These are phyloP conservation scores for Macaranga tanarius DNA, from an alignment of 441 rosid species.

Conservation along the genomic window DNA sequence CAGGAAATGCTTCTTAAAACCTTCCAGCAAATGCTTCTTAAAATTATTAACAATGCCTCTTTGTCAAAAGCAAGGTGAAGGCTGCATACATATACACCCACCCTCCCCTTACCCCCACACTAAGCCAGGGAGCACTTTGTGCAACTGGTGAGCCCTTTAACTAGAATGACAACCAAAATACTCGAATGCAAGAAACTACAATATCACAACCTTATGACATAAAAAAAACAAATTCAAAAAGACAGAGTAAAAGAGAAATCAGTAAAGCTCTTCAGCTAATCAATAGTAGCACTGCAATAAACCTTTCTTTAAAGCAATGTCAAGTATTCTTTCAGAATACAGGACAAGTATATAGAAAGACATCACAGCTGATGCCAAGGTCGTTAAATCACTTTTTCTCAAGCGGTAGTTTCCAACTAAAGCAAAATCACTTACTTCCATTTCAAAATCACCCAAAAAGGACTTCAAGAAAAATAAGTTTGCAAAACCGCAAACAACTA, in stretches of 20 bases:
- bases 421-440: neutral
- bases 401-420: neutral
- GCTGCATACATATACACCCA: too few species aligned
- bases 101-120: too few species aligned
- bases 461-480: neutral
- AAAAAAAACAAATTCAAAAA: too few species aligned
- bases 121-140: too few species aligned
- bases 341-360: neutral
- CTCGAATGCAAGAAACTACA: neutral
- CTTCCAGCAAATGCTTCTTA: neutral
- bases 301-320: too few species aligned
- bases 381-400: neutral
- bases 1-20: too few species aligned
- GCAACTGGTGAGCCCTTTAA: too few species aligned
- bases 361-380: neutral
- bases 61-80: too few species aligned
- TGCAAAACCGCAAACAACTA: slow-evolving; percentile 9
- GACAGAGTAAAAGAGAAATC: too few species aligned
- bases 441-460: neutral
- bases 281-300: too few species aligned
- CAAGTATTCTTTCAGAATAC: too few species aligned
- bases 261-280: too few species aligned
- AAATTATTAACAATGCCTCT: neutral
- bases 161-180: neutral
- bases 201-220: neutral